Evolutionary conservation across 352 stramenopile species (phyloP), one percentile per base, ranked within the genome.

Genomic region (Phytophthora litchii): DNA sequence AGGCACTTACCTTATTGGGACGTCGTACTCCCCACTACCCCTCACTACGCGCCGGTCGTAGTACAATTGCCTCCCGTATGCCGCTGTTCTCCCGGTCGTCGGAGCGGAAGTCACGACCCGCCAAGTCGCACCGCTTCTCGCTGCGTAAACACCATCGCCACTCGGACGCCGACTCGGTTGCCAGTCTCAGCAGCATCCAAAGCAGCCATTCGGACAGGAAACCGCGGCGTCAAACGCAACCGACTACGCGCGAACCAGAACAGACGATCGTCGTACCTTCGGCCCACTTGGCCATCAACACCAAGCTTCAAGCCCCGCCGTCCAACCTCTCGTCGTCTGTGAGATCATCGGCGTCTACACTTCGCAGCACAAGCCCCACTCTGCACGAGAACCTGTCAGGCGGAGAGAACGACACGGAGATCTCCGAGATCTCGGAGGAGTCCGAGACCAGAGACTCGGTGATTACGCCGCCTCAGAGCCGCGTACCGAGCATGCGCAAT

Each of bases 41-140:
- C 25, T 21, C 37, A 63, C 37, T 59, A 62, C 46, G 41, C 45
- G 4, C 16, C 17, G 32, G 54, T 56, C 44, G 48, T 51, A 53
- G 48, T 62, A 69, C 40, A 45, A 32, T 50, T 31, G 19, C 40
- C 32, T 50, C 17, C 37, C 66, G 59, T 43, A 91, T 91, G 81
- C 74, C 78, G 64, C 76, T 89, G 34, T 89, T 91, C 75, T 80
- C 70, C 41, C 75, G 76, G 34, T 75, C 81, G 25, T 78, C 72
- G 54, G 70, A 69, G 49, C 50, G 54, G 20, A 70, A 57, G 42
- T 55, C 61, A 17, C 57, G 60, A 34, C 40, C 57, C 37, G 44
- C 43, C 56, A 80, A 85, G 66, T 74, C 71, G 43, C 61, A 66
- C 14, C 76, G 78, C 63, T 89, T 91, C 61, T 89, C 79, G 49